Evolutionary conservation across 345 rosid genomes (phyloP).

Genomic region (Nephelium lappaceum): DNA sequence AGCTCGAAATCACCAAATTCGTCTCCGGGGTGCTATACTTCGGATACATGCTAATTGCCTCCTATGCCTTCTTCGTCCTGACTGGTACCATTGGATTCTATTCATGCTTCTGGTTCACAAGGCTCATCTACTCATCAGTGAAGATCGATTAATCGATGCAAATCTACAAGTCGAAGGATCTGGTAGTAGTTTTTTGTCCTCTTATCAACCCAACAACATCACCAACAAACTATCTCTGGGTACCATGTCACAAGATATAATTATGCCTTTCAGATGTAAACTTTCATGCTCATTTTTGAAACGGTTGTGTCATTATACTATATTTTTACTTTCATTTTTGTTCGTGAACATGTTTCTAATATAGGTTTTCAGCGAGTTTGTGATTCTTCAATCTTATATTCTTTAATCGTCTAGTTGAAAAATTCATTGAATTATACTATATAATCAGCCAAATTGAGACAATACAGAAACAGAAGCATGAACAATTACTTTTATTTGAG

Average conservation of each 20-base stretch:
- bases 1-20: conserved; percentile 75
- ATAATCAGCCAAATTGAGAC: not conserved
- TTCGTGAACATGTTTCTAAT: conserved; percentile 10
- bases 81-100: conserved; percentile 78
- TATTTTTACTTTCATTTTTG: conserved; percentile 7
- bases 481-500: not conserved
- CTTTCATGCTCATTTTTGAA: conserved; percentile 37
- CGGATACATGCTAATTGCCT: conserved; percentile 77
- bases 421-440: not conserved
- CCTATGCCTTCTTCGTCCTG: conserved; percentile 68
- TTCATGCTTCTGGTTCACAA: conserved; percentile 83
- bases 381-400: conserved; percentile 17
- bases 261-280: conserved; percentile 42
- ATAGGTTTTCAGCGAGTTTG: conserved; percentile 8
- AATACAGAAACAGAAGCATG: not conserved
- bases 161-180: too few relatives aligned
- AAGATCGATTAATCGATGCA: conserved; percentile 56
- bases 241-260: conserved; percentile 29
- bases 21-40: conserved; percentile 70
- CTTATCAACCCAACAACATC: not conserved
- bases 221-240: conserved; percentile 10
- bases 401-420: not conserved
- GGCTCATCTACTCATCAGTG: conserved; percentile 83
- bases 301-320: conserved; percentile 14
- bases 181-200: not conserved